These are phyloP conservation scores for Neurospora pannonica DNA, from an alignment of 495 filamentous ascomycete genomes.

Conservation along the genomic window DNA sequence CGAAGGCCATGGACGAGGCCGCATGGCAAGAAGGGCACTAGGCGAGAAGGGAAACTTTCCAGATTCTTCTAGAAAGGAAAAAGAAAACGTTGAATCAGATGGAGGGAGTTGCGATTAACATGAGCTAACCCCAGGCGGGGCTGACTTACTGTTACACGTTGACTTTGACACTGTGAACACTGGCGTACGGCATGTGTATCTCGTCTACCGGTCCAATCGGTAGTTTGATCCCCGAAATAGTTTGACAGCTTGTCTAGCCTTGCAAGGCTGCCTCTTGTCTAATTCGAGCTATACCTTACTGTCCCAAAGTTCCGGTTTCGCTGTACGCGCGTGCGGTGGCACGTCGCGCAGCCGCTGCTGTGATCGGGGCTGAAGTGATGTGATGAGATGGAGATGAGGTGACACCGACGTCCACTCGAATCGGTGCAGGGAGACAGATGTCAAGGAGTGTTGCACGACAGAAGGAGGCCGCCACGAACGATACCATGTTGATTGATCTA, in stretches of 20 bases:
- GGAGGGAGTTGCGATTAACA: background rate
- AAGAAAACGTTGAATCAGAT: background rate
- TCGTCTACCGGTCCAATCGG: background rate
- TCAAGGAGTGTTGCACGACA: background rate
- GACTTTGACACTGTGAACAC: background rate
- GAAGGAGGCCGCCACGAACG: background rate
- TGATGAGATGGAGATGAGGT: background rate
- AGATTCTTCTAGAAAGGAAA: background rate
- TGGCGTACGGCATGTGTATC: background rate
- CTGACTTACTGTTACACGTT: background rate
- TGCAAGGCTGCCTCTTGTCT: background rate
- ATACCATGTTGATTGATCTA: background rate
- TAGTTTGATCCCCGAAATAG: background rate
- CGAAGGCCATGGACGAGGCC: background rate
- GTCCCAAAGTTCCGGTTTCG: background rate
- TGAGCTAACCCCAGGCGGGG: background rate
- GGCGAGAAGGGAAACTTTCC: background rate
- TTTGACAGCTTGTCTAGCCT: background rate
- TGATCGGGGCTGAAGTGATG: background rate
- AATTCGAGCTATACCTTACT: background rate
- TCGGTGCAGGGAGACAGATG: background rate
- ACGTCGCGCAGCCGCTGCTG: background rate
- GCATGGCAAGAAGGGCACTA: background rate
- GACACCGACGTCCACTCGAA: background rate
- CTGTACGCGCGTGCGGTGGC: background rate